Conservation (phyloP, 2,329 filamentous ascomycete species). For the Beauveria sp. region DNA sequence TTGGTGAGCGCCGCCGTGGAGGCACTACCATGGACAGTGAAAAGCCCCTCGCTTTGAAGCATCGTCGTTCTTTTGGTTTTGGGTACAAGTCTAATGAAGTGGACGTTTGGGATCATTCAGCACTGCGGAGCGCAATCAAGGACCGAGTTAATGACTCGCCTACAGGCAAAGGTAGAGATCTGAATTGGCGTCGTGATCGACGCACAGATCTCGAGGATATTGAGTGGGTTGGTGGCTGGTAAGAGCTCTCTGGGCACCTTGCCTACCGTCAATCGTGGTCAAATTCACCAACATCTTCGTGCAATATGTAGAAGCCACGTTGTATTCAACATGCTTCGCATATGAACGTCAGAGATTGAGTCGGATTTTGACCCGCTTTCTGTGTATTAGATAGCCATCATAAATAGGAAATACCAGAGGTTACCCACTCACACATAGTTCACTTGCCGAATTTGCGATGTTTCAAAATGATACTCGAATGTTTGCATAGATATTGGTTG, state of each 20-base stretch:
- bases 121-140: slow-evolving; percentile 28
- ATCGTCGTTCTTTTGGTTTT: slow-evolving; percentile 41
- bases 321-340: slow-evolving; percentile 9
- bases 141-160: slow-evolving; percentile 46
- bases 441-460: not conserved
- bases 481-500: not conserved
- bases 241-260: slow-evolving; percentile 35
- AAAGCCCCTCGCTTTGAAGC: slow-evolving; percentile 41
- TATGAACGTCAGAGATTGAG: slow-evolving; percentile 15
- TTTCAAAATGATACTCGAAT: not conserved
- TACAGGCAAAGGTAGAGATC: slow-evolving; percentile 51
- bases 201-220: slow-evolving; percentile 65
- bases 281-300: slow-evolving; percentile 26
- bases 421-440: slow-evolving; percentile 49
- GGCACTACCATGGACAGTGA: slow-evolving; percentile 44
- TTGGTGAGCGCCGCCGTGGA: slow-evolving; percentile 76
- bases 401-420: slow-evolving; percentile 52
- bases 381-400: slow-evolving; percentile 40
- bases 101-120: slow-evolving; percentile 40
- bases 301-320: slow-evolving; percentile 9
- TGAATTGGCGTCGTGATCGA: slow-evolving; percentile 55
- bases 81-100: slow-evolving; percentile 41
- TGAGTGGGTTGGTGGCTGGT: slow-evolving; percentile 94
- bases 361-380: slow-evolving; percentile 51
- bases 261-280: slow-evolving; percentile 54